These are phyloP conservation scores for Starmerella apis DNA, from an alignment of 805 yeast genomes.

Conservation along the genomic window DNA sequence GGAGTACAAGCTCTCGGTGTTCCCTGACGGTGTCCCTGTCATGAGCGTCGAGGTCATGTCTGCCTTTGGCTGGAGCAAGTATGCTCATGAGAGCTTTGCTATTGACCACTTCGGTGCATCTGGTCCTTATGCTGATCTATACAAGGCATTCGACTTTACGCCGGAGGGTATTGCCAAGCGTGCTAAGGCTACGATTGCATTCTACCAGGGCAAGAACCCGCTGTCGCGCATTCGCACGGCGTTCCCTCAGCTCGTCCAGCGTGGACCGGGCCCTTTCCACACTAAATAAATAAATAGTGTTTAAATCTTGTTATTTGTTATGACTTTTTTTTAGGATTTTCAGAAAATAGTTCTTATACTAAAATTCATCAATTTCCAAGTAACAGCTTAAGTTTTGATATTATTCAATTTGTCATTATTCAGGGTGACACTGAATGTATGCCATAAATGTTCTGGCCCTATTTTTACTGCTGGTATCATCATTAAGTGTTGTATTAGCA, in stretches of 20 bases:
- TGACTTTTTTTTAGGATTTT: not conserved
- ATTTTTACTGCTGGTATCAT: slow-evolving; percentile 7
- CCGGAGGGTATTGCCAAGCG: slow-evolving; percentile 85
- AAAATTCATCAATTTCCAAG: too few relatives aligned
- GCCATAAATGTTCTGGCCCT: slow-evolving; percentile 2
- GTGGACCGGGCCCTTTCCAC: slow-evolving; percentile 27
- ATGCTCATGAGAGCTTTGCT: slow-evolving; percentile 94
- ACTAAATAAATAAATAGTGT: not conserved
- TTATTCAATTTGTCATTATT: not conserved
- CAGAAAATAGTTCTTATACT: too few relatives aligned
- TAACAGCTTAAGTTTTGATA: too few relatives aligned
- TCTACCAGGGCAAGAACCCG: slow-evolving; percentile 65
- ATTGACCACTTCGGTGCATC: slow-evolving; percentile 94
- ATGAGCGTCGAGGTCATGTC: slow-evolving; percentile 89
- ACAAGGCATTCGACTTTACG: slow-evolving; percentile 79
- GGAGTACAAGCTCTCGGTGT: slow-evolving; percentile 72
- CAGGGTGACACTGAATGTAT: not conserved
- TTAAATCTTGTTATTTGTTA: not conserved
- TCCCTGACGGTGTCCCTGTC: slow-evolving; percentile 92
- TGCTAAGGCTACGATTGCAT: slow-evolving; percentile 66
- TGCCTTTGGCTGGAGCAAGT: slow-evolving; percentile 85
- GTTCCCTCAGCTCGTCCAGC: slow-evolving; percentile 25
- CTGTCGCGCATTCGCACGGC: slow-evolving; percentile 55
- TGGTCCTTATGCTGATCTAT: slow-evolving; percentile 75
- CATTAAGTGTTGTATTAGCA: slow-evolving; percentile 15